Evolutionary conservation across 768 basidiomycete species (phyloP).

Genomic region (Suillus decipiens): DNA sequence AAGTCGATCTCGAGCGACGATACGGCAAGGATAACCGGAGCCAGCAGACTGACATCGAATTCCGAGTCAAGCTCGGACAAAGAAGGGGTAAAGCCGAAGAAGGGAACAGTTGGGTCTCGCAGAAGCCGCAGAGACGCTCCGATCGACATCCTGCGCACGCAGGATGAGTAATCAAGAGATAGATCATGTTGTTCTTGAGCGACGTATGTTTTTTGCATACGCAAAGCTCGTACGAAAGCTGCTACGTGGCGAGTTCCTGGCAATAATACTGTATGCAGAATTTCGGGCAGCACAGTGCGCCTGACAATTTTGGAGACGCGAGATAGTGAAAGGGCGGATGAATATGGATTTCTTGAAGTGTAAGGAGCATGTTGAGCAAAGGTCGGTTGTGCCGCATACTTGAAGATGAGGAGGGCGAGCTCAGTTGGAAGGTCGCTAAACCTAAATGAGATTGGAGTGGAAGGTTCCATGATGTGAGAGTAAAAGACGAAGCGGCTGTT

Average conservation of each 20-base stretch:
- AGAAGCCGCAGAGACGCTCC: too few species aligned
- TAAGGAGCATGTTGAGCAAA: slow-evolving; percentile 9
- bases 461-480: background rate
- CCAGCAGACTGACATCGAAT: slow-evolving; percentile 13
- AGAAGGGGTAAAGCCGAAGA: too few species aligned
- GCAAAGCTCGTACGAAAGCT: slow-evolving; percentile 34
- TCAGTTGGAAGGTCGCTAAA: slow-evolving; percentile 36
- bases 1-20: slow-evolving; percentile 33
- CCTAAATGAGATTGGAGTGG: slow-evolving; percentile 11
- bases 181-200: slow-evolving; percentile 24
- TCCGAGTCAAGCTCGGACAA: too few species aligned
- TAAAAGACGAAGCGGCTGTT: background rate
- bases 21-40: slow-evolving; percentile 8
- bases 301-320: slow-evolving; percentile 36
- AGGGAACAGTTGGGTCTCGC: too few species aligned
- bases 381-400: slow-evolving; percentile 31
- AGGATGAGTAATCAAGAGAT: slow-evolving; percentile 31
- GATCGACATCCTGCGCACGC: slow-evolving; percentile 38
- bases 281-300: slow-evolving; percentile 36
- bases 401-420: slow-evolving; percentile 36
- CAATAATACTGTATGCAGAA: slow-evolving; percentile 16
- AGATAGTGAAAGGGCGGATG: slow-evolving; percentile 33
- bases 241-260: background rate
- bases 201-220: slow-evolving; percentile 24
- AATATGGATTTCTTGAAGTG: slow-evolving; percentile 11